Conservation (phyloP, 2,329 filamentous ascomycete species). For the Cladophialophora exuberans region DNA sequence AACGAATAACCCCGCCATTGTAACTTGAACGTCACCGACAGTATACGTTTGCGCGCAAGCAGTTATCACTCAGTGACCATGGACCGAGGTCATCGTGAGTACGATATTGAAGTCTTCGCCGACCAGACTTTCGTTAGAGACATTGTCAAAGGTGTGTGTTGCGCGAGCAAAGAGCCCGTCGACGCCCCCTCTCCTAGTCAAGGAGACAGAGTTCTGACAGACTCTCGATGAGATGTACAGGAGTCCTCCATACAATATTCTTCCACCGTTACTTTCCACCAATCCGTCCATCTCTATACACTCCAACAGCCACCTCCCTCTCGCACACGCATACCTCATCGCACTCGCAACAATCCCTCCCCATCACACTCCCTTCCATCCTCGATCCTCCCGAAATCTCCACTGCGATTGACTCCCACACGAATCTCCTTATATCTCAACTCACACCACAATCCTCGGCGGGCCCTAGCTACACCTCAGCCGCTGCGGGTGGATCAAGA, state of each 20-base stretch:
- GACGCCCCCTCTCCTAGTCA: neutral
- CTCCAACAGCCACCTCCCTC: conserved; percentile 28
- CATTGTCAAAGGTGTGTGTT: conserved; percentile 81
- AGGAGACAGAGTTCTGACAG: neutral
- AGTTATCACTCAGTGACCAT: conserved; percentile 20
- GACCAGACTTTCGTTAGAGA: conserved; percentile 89
- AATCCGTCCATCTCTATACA: conserved; percentile 75
- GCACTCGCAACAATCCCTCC: conserved; percentile 42
- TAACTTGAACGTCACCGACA: neutral
- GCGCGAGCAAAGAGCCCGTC: conserved; percentile 4
- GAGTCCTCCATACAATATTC: conserved; percentile 95
- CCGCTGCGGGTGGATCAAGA: conserved; percentile 62
- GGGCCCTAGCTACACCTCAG: conserved; percentile 34
- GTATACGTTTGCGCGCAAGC: conserved; percentile 8
- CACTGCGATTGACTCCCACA: conserved; percentile 88
- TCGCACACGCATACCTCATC: conserved; percentile 22
- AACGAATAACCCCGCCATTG: conserved; percentile 16
- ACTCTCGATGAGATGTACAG: conserved; percentile 52
- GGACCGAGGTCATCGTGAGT: conserved; percentile 71
- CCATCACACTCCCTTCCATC: conserved; percentile 86
- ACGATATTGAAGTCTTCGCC: conserved; percentile 90
- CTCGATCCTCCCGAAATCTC: conserved; percentile 82
- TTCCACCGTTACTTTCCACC: conserved; percentile 97
- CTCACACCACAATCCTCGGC: conserved; percentile 62
- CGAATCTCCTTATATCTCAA: conserved; percentile 76